Conservation (phyloP, 208 protist species). For the Trypanosoma lewisi region DNA sequence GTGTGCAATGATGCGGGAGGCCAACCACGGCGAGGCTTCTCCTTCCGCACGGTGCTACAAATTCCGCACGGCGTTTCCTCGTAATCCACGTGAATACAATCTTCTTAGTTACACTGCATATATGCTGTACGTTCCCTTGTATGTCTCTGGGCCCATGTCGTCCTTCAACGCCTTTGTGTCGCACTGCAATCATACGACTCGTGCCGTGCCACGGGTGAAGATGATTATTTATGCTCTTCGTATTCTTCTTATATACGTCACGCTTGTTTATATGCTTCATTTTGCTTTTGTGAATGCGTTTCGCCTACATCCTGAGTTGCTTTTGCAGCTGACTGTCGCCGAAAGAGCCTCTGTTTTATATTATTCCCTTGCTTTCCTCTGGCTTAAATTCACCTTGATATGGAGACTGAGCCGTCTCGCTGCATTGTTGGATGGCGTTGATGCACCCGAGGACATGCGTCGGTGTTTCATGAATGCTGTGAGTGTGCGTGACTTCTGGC, state of each 20-base stretch:
- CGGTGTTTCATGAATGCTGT: slow-evolving; percentile 69
- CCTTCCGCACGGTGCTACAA: slow-evolving; percentile 38
- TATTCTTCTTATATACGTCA: slow-evolving; percentile 30
- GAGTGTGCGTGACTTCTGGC: slow-evolving; percentile 89
- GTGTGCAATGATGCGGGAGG: slow-evolving; percentile 25
- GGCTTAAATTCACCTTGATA: slow-evolving; percentile 72
- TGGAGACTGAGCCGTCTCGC: slow-evolving; percentile 74
- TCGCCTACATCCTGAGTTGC: slow-evolving; percentile 22
- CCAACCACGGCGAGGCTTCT: not conserved
- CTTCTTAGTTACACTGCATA: slow-evolving; percentile 83
- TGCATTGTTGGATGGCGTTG: slow-evolving; percentile 69
- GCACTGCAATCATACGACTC: slow-evolving; percentile 47
- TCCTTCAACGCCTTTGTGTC: slow-evolving; percentile 89
- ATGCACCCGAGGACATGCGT: slow-evolving; percentile 83
- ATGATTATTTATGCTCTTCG: slow-evolving; percentile 33
- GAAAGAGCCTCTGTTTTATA: slow-evolving; percentile 36
- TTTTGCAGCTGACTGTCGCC: slow-evolving; percentile 6
- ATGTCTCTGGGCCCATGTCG: slow-evolving; percentile 87
- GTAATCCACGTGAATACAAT: slow-evolving; percentile 56
- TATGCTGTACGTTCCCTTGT: slow-evolving; percentile 87
- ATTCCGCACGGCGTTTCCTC: slow-evolving; percentile 54
- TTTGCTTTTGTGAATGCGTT: slow-evolving; percentile 57
- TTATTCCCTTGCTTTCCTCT: slow-evolving; percentile 54
- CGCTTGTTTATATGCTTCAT: slow-evolving; percentile 30
- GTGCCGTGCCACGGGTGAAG: slow-evolving; percentile 20